Evolutionary conservation across 495 filamentous ascomycete genomes (phyloP).

Genomic region (Penicillium odoratum): DNA sequence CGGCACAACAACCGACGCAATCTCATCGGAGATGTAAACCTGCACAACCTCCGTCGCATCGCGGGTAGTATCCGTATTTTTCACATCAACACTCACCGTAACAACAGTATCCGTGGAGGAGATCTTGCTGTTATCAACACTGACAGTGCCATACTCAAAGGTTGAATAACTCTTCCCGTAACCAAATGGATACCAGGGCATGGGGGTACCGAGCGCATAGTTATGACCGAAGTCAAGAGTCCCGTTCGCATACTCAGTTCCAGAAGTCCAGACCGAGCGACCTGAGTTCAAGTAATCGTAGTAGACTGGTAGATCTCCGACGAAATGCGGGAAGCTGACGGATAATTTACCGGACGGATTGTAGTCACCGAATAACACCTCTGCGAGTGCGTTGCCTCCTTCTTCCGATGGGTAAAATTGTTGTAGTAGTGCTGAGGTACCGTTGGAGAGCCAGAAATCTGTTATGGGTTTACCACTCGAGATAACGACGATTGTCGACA

Average conservation of each 20-base stretch:
- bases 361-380: conserved; percentile 60
- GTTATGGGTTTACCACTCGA: conserved; percentile 66
- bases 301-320: conserved; percentile 66
- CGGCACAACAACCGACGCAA: conserved; percentile 61
- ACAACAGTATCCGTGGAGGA: conserved; percentile 27
- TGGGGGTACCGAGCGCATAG: conserved; percentile 62
- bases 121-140: conserved; percentile 22
- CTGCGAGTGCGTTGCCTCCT: conserved; percentile 54
- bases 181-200: conserved; percentile 65
- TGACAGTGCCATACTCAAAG: conserved; percentile 46
- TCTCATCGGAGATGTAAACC: conserved; percentile 63
- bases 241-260: conserved; percentile 51
- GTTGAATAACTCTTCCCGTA: conserved; percentile 67
- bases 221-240: conserved; percentile 63
- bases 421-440: conserved; percentile 61
- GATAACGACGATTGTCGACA: conserved; percentile 70
- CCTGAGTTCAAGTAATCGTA: conserved; percentile 72
- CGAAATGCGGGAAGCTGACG: conserved; percentile 63
- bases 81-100: conserved; percentile 44
- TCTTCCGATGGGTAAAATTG: conserved; percentile 71
- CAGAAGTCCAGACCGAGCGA: conserved; percentile 51
- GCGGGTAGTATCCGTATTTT: conserved; percentile 52
- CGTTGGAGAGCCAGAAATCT: conserved; percentile 58
- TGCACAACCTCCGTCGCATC: conserved; percentile 61
- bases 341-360: conserved; percentile 65